phyloP scores from a whole-genome alignment of 805 yeast genomes.

The Metschnikowia kunwiensis region DNA sequence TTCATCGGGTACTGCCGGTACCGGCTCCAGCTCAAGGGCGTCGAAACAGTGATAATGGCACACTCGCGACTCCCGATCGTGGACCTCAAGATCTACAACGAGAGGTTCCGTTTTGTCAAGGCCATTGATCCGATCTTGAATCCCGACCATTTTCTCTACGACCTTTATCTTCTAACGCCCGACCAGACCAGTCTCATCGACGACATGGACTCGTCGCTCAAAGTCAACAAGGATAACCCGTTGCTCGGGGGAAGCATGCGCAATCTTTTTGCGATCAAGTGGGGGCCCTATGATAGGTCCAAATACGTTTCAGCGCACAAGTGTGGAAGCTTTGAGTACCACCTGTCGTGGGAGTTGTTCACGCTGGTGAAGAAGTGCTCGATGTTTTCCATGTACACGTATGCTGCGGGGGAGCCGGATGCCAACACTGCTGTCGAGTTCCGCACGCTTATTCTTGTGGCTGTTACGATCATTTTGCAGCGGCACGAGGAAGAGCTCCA shows the following conservation, averaged over 20 bases:
- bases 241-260: constrained; percentile 5
- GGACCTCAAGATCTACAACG: constrained; percentile 8
- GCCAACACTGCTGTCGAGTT: constrained; percentile 9
- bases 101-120: constrained; percentile 11
- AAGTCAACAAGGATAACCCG: constrained; percentile 6
- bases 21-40: constrained; percentile 8
- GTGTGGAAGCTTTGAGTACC: constrained; percentile 10
- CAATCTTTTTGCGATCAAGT: constrained; percentile 1
- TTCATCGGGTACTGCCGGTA: constrained; percentile 13
- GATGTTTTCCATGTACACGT: constrained; percentile 4
- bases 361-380: constrained; percentile 6
- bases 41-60: constrained; percentile 6
- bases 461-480: constrained; percentile 9
- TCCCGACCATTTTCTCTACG: constrained; percentile 10
- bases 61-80: constrained; percentile 12
- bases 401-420: constrained; percentile 4
- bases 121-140: constrained; percentile 1
- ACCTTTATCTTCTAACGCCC: constrained; percentile 7
- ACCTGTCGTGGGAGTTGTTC: constrained; percentile 9
- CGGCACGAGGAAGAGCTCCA: constrained; percentile 8
- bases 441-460: constrained; percentile 8
- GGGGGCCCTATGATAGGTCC: constrained; percentile 1
- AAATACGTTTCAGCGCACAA: constrained; percentile 7
- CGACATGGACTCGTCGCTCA: constrained; percentile 6
- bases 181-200: constrained; percentile 12